Conservation (phyloP, 2,329 filamentous ascomycete genomes). For the Cadophora gregata region DNA sequence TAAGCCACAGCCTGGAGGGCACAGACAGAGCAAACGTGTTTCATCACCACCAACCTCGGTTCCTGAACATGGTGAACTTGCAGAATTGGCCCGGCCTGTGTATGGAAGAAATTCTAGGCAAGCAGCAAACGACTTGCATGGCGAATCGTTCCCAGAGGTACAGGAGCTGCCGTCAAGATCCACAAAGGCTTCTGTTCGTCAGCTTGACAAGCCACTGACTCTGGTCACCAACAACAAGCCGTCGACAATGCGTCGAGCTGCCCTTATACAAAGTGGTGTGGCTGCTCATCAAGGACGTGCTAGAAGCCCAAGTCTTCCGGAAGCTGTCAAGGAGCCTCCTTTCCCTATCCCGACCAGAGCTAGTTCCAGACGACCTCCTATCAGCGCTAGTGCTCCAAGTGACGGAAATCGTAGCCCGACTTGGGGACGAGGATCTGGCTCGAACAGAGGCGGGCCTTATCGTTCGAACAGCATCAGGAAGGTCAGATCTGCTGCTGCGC, state of each 20-base stretch:
- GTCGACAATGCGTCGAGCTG: constrained; percentile 74
- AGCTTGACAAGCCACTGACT: constrained; percentile 43
- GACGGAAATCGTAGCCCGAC: constrained; percentile 83
- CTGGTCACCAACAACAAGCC: constrained; percentile 40
- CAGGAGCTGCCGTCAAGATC: constrained; percentile 31
- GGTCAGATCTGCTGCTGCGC: constrained; percentile 79
- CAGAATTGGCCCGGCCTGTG: constrained; percentile 30
- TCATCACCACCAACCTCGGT: constrained; percentile 38
- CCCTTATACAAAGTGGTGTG: constrained; percentile 81
- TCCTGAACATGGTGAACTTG: constrained; percentile 38
- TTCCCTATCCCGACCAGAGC: constrained; percentile 91
- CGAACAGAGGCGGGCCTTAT: constrained; percentile 50
- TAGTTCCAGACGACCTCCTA: constrained; percentile 78
- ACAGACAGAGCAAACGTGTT: constrained; percentile 30
- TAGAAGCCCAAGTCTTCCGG: constrained; percentile 69
- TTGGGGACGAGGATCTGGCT: constrained; percentile 52
- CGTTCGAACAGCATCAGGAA: constrained; percentile 75
- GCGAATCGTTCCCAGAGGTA: constrained; percentile 35
- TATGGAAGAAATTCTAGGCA: constrained; percentile 30
- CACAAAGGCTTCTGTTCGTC: constrained; percentile 35
- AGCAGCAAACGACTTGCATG: constrained; percentile 30
- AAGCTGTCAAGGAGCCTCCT: constrained; percentile 68
- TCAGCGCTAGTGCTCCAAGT: constrained; percentile 66
- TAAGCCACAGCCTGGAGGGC: constrained; percentile 48
- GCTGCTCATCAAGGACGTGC: constrained; percentile 69